Conservation (phyloP, 2,329 filamentous ascomycete species). For the Pyricularia grisea region DNA sequence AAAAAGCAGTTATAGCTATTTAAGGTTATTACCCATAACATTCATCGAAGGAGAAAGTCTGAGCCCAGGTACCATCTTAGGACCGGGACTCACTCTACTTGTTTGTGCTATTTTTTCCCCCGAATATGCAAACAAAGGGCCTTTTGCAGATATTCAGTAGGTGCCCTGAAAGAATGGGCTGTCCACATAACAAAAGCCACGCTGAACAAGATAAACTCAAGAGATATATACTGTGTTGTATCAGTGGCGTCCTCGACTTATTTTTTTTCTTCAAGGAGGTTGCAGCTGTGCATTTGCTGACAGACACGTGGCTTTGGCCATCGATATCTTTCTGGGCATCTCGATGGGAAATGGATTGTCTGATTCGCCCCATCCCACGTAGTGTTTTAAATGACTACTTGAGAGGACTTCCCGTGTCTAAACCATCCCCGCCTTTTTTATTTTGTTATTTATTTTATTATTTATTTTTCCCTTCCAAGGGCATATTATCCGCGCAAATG, state of each 20-base stretch:
- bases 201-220: neutral
- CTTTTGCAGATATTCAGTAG: neutral
- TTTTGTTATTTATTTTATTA: too few species aligned
- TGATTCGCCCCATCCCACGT: neutral
- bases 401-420: too few species aligned
- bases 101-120: neutral
- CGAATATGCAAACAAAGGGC: neutral
- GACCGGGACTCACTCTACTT: neutral
- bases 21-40: neutral
- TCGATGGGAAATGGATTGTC: neutral
- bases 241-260: neutral
- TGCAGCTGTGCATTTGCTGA: neutral
- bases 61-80: neutral
- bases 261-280: neutral
- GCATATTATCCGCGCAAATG: neutral
- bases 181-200: neutral
- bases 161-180: neutral
- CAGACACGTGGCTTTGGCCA: neutral
- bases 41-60: neutral
- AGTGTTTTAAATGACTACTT: too few species aligned
- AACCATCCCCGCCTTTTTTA: too few species aligned
- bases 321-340: neutral
- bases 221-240: neutral
- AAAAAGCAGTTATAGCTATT: neutral
- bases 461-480: neutral